Base-by-base conservation (phyloP, 352 stramenopile genomes). In the Pythium insidiosum region DNA sequence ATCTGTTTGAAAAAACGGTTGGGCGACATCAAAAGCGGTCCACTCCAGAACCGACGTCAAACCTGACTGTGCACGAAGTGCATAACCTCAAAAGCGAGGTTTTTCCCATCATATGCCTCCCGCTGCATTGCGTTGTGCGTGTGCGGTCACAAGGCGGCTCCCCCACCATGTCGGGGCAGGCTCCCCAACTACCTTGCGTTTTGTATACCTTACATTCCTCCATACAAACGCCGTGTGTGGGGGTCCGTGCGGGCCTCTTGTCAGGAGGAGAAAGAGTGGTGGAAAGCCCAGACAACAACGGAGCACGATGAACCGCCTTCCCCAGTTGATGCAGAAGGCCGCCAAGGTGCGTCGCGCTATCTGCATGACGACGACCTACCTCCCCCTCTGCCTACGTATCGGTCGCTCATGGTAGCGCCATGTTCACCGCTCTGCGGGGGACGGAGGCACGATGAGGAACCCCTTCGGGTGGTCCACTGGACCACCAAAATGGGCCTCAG, bases 301-400 rank as follows among this genome's bases (percentile, higher is more conserved):
- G 46, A 49, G 53, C 40, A 53, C 37, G 34, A 84, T 88, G 68
- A 85, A 88, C 62, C 73, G 75, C 63, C 54, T 77, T 55, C 63
- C 70, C 47, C 70, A 72, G 56, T 64, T 88, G 59, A 59, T 77
- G 54, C 73, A 88, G 62, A 68, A 73, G 50, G 75, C 67, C 57
- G 73, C 75, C 53, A 85, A 88, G 75, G 75, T 88, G 34, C 35
- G 68, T 55, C 24, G n/a, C n/a, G n/a, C n/a, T n/a, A n/a, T n/a
- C n/a, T n/a, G n/a, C n/a, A n/a, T n/a, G n/a, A n/a, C n/a, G n/a
- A n/a, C n/a, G n/a, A n/a, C n/a, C n/a, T n/a, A n/a, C n/a, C n/a
- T n/a, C n/a, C n/a, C n/a, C n/a, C n/a, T n/a, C n/a, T n/a, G n/a
- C n/a, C n/a, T n/a, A n/a, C n/a, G n/a, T n/a, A n/a, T n/a, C n/a